These are phyloP conservation scores for Starmerella apicola DNA, from an alignment of 805 yeast genomes.

Conservation along the genomic window DNA sequence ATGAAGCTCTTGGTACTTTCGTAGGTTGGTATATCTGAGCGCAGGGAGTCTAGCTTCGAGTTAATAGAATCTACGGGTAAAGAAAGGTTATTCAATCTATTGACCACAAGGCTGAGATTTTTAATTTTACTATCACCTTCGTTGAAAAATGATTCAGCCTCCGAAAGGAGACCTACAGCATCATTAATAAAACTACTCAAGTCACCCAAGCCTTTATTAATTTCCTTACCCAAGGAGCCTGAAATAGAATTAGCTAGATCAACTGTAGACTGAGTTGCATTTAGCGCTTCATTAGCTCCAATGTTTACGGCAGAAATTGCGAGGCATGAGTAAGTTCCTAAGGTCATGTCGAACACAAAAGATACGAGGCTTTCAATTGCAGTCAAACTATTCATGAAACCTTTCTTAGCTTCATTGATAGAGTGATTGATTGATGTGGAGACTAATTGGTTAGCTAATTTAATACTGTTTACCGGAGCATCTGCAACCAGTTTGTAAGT, in stretches of 20 bases:
- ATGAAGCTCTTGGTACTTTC: constrained; percentile 51
- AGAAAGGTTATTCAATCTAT: constrained; percentile 41
- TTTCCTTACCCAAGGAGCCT: constrained; percentile 39
- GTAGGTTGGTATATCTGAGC: constrained; percentile 50
- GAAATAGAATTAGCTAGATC: constrained; percentile 51
- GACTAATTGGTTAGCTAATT: constrained; percentile 42
- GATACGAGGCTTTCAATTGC: constrained; percentile 47
- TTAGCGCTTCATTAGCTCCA: constrained; percentile 56
- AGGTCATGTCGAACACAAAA: constrained; percentile 55
- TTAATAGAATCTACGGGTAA: constrained; percentile 54
- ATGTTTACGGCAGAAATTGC: constrained; percentile 63
- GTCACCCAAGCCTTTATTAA: constrained; percentile 55
- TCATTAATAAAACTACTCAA: constrained; percentile 47
- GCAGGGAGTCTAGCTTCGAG: constrained; percentile 39
- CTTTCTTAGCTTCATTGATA: constrained; percentile 35
- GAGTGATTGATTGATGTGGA: constrained; percentile 39
- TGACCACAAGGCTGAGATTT: constrained; percentile 47
- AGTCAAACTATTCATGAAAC: constrained; percentile 38
- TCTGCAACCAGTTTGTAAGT: constrained; percentile 29
- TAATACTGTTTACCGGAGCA: constrained; percentile 46
- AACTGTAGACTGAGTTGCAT: constrained; percentile 55
- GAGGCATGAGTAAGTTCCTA: constrained; percentile 83
- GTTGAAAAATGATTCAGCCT: constrained; percentile 44
- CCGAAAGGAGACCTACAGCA: constrained; percentile 38
- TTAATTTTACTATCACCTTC: constrained; percentile 34